Percentiles rank a stretch among this genome's conserved stretches.
Conservation (phyloP, 345 rosid genomes). For the Gossypium raimondii region DNA sequence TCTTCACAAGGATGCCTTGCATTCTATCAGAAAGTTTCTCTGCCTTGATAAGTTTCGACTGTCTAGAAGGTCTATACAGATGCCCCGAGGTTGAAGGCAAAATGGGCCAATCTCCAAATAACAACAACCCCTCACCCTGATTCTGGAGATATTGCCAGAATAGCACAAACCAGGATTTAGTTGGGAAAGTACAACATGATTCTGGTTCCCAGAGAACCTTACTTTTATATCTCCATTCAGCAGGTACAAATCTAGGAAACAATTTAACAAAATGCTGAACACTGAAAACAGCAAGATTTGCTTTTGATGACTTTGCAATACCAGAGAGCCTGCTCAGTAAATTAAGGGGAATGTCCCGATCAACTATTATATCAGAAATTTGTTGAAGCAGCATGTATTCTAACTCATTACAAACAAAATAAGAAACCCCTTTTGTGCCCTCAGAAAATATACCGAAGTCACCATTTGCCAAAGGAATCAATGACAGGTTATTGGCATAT, state of each 20-base stretch:
- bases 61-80: constrained; percentile 62
- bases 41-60: constrained; percentile 65
- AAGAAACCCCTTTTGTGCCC: constrained; percentile 46
- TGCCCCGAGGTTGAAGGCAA: constrained; percentile 79
- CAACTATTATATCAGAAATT: constrained; percentile 64
- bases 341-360: constrained; percentile 50
- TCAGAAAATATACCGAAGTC: constrained; percentile 67
- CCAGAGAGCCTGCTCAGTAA: constrained; percentile 61
- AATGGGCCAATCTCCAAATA: constrained; percentile 90
- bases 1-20: constrained; percentile 55
- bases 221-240: constrained; percentile 69
- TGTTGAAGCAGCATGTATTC: constrained; percentile 66
- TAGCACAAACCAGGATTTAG: constrained; percentile 73
- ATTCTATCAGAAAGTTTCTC: constrained; percentile 59
- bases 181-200: constrained; percentile 53
- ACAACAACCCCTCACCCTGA: constrained; percentile 54
- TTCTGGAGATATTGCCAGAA: constrained; percentile 76
- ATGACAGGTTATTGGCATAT: constrained; percentile 50
- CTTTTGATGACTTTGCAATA: constrained; percentile 58
- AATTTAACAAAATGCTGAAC: constrained; percentile 52
- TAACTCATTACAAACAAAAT: constrained; percentile 67
- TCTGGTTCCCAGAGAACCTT: constrained; percentile 72
- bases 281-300: constrained; percentile 56
- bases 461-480: constrained; percentile 86
- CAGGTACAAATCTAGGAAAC: constrained; percentile 74